Percentiles rank a stretch among this genome's conserved stretches.
These are phyloP conservation scores for Colletotrichum godetiae DNA, from an alignment of 2,329 filamentous ascomycete genomes.

Conservation along the genomic window DNA sequence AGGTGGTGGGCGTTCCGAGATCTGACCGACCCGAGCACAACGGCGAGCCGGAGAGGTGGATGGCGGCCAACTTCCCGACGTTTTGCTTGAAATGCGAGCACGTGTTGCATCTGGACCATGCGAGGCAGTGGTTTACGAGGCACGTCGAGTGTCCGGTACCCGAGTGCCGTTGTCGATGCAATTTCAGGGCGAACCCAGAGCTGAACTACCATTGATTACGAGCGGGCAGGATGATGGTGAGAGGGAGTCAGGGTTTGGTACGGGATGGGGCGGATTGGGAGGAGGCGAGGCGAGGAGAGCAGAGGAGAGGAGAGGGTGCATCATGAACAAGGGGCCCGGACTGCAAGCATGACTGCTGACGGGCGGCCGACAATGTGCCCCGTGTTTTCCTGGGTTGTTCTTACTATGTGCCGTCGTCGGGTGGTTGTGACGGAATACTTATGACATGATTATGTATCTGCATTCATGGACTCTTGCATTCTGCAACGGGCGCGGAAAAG, in stretches of 20 bases:
- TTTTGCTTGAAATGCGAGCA: slow-evolving; percentile 78
- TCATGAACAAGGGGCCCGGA: neutral
- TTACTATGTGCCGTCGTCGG: neutral
- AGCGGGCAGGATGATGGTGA: no score
- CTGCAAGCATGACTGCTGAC: neutral
- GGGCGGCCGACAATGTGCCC: slow-evolving; percentile 3
- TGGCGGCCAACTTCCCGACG: slow-evolving; percentile 71
- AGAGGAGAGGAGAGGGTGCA: neutral
- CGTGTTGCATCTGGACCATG: slow-evolving; percentile 75
- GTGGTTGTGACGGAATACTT: slow-evolving; percentile 16
- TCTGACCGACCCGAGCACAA: slow-evolving; percentile 67
- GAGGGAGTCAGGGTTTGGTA: no score
- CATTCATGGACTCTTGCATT: neutral
- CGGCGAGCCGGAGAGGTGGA: slow-evolving; percentile 56
- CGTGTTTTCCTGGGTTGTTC: neutral
- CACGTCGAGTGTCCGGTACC: slow-evolving; percentile 76
- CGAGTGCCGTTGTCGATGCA: slow-evolving; percentile 75
- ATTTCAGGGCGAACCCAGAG: slow-evolving; percentile 70
- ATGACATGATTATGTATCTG: slow-evolving; percentile 28
- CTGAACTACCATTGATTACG: slow-evolving; percentile 58
- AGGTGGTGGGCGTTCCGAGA: slow-evolving; percentile 73
- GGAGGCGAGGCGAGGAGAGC: neutral
- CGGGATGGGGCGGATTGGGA: neutral
- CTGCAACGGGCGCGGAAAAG: neutral
- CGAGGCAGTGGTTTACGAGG: slow-evolving; percentile 72